Evolutionary conservation across 2,329 filamentous ascomycete species (phyloP), one percentile per base, ranked within the genome.

Genomic region (Rutstroemia sydowiana): DNA sequence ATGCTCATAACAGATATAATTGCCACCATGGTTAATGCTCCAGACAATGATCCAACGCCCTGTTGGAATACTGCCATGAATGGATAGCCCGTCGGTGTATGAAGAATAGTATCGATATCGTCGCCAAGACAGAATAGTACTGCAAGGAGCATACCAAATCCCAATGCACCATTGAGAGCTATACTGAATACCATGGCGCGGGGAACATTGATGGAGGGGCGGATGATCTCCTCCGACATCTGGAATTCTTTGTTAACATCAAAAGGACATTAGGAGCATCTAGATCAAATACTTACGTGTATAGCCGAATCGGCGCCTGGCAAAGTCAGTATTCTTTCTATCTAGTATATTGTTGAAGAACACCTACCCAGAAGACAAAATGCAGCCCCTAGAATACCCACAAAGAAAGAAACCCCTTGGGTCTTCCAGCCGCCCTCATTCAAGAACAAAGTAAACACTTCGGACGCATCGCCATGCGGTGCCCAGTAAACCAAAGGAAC

Each of bases 51-150:
- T 0, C 67, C 59, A 4, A 72, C 70, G 5, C 68, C 69, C 44
- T 74, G 69, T 45, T 69, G 69, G 48, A 75, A 82, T 18, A 82
- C 72, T 41, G 75, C 70, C 59, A 75, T 70, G 64, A 76, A 72
- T 7, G 76, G 71, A 54, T 71, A 75, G 0, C 70, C 70, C 9
- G 72, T 75, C 1, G 66, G 61, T 0, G 70, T 68, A 2, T 61
- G 49, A 5, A 76, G 61, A 1, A 72, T 63, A 31, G 61, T 62
- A 3, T 65, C 66, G 11, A 70, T 59, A 7, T 67, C 65, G 0
- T n/a, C n/a, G n/a, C 62, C 67, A 41, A 70, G 62, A 9, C 65
- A 66, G 13, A 69, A 69, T 14, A 63, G 57, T 20, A 67, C 61
- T 2, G 66, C 64, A n/a, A 70, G 40, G 14, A 69, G 55, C 21